phyloP scores from a whole-genome alignment of 2,329 filamentous ascomycete species.

The Blastomyces silverae region DNA sequence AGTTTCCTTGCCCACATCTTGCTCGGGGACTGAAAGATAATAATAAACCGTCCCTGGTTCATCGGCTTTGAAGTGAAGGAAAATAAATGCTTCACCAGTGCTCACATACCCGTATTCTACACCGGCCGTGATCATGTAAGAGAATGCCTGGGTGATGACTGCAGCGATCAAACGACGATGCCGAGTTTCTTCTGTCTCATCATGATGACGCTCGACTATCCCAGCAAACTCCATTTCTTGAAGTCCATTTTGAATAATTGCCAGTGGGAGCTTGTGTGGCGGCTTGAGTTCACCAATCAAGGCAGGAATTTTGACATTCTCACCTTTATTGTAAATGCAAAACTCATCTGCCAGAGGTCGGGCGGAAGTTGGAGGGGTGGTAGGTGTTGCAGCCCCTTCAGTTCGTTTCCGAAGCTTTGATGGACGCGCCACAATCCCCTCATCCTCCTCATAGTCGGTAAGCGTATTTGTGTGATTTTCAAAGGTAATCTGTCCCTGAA shows the following conservation, averaged over 20 bases:
- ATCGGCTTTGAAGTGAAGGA: constrained; percentile 35
- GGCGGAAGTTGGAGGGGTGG: constrained; percentile 14
- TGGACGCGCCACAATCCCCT: constrained; percentile 9
- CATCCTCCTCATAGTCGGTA: constrained; percentile 13
- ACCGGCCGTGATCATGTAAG: constrained; percentile 46
- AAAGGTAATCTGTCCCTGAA: constrained; percentile 18
- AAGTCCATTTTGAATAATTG: constrained; percentile 41
- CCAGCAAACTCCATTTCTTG: constrained; percentile 39
- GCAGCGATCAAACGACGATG: constrained; percentile 38
- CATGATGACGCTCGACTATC: constrained; percentile 32
- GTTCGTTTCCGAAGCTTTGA: constrained; percentile 16
- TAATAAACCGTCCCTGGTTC: constrained; percentile 30
- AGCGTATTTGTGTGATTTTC: constrained; percentile 22
- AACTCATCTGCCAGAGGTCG: constrained; percentile 31
- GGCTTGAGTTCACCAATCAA: constrained; percentile 43
- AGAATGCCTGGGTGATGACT: constrained; percentile 45
- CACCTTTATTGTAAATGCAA: constrained; percentile 30
- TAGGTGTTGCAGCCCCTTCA: constrained; percentile 14
- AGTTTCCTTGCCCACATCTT: constrained; percentile 27
- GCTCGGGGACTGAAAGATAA: constrained; percentile 29
- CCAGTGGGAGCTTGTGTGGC: constrained; percentile 43
- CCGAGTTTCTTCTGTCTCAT: constrained; percentile 33
- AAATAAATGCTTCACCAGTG: constrained; percentile 42
- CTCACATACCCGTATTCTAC: constrained; percentile 42
- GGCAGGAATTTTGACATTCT: constrained; percentile 24